Base-by-base conservation (phyloP, 2,329 filamentous ascomycete genomes). In the Pyricularia sp. region DNA sequence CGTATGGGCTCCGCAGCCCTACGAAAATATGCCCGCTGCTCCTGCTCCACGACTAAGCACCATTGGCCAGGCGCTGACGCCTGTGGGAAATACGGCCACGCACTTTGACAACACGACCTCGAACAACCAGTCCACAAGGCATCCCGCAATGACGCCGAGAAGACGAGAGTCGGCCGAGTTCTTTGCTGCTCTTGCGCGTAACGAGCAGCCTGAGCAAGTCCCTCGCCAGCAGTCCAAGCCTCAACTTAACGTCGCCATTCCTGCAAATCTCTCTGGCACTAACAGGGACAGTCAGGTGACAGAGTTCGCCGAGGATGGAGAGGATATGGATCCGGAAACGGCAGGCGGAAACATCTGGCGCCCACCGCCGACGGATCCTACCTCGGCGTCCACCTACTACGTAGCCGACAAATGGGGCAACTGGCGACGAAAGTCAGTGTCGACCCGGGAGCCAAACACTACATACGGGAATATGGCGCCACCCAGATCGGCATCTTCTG, bases 351-450 rank as follows among this genome's bases (percentile, higher is more conserved):
- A 82, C 69, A 80, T 85, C 64, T 86, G 84, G 84, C 78, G 82
- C 14, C 83, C 82, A 6, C 83, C 84, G 0, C 79, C 81, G 2
- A 77, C 78, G 2, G 81, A 80, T 25, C 81, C 83, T 1, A 76
- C 78, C 59, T 82, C 82, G 2, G 81, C 81, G 0, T 79, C 80
- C 2, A 80, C 81, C 0, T 80, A 81, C 64, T 86, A 85, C 71
- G 79, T 85, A 65, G 81, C 84, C 42, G 84, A 87, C 73, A 82
- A 79, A 73, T 79, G 79, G 71, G 83, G 84, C 0, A 86, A 86
- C 73, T 86, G 85, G 85, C 79, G 65, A 50, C 65, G 65, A 14
- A 36, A 50, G 65, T 66, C 65, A 20, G n/a, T 26, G 23, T 26
- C 58, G 58, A n/a, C 25, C n/a, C 58, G 58, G n/a, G 58, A 26